Conservation (phyloP, 225 moss, liverwort and hornwort genomes). For the Lunularia cruciata region DNA sequence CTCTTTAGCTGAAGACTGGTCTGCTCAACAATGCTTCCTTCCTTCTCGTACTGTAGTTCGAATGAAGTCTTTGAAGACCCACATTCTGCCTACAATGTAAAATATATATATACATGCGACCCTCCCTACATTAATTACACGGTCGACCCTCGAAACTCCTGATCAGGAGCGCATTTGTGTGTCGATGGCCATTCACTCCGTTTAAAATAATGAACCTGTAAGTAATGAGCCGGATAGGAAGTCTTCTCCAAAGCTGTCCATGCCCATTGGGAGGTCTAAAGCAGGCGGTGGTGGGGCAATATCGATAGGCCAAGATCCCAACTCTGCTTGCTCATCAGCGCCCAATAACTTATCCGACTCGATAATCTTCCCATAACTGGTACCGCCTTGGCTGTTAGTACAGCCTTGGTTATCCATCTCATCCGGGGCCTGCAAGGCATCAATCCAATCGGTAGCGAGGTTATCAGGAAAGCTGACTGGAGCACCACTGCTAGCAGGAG, state of each 20-base stretch:
- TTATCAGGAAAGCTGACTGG: background rate
- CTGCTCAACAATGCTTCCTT: conserved; percentile 17
- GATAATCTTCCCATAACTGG: too few species aligned
- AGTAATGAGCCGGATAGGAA: conserved; percentile 8
- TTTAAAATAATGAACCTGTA: too few species aligned
- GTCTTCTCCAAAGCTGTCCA: background rate
- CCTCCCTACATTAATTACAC: background rate
- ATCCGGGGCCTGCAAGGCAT: too few species aligned
- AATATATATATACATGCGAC: background rate
- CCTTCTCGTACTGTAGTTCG: background rate
- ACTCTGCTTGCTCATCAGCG: conserved; percentile 2
- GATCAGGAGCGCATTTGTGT: background rate
- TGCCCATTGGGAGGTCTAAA: background rate
- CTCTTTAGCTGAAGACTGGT: conserved; percentile 8
- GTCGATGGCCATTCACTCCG: background rate
- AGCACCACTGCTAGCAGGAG: background rate
- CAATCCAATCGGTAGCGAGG: too few species aligned
- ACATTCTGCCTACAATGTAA: background rate
- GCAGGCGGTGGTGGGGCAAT: background rate
- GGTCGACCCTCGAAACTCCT: background rate
- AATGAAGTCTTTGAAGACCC: background rate
- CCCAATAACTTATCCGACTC: too few species aligned
- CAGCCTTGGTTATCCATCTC: background rate
- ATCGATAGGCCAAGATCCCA: conserved; percentile 3
- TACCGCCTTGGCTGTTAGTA: background rate